phyloP scores from a whole-genome alignment of 75 land plant genomes.

The Sequoia sempervirens region DNA sequence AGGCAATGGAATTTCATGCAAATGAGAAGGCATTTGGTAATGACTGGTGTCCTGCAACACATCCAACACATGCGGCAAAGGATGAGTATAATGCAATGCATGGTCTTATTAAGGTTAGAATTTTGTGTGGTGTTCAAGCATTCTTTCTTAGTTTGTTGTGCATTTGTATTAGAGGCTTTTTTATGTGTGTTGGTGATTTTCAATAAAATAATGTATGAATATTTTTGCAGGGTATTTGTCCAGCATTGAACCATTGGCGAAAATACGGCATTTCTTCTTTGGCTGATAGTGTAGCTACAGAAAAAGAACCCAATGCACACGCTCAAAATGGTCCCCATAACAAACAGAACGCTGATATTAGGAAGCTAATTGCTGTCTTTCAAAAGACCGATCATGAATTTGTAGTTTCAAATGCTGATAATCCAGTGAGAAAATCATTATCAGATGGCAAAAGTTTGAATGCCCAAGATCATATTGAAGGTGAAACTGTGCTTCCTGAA shows the following conservation, averaged over 20 bases:
- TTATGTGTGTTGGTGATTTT: neutral
- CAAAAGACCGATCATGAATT: neutral
- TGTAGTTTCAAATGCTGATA: slow-evolving; percentile 2
- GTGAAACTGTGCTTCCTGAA: neutral
- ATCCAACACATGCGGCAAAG: slow-evolving; percentile 11
- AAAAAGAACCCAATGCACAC: neutral
- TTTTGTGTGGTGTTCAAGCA: neutral
- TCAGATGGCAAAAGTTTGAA: neutral
- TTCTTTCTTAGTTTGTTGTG: neutral
- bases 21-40: slow-evolving; percentile 20
- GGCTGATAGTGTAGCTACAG: slow-evolving; percentile 6
- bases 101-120: slow-evolving; percentile 44
- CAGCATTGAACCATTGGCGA: slow-evolving; percentile 63
- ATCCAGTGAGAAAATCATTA: neutral
- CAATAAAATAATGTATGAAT: neutral
- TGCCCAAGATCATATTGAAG: neutral
- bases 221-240: slow-evolving; percentile 65
- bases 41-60: slow-evolving; percentile 9
- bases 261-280: slow-evolving; percentile 54
- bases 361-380: neutral
- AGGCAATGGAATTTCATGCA: slow-evolving; percentile 9
- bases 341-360: neutral
- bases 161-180: neutral
- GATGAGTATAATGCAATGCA: slow-evolving; percentile 16
- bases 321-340: neutral